phyloP scores from a whole-genome alignment of 495 filamentous ascomycete genomes.

The Penicillium tannophilum region DNA sequence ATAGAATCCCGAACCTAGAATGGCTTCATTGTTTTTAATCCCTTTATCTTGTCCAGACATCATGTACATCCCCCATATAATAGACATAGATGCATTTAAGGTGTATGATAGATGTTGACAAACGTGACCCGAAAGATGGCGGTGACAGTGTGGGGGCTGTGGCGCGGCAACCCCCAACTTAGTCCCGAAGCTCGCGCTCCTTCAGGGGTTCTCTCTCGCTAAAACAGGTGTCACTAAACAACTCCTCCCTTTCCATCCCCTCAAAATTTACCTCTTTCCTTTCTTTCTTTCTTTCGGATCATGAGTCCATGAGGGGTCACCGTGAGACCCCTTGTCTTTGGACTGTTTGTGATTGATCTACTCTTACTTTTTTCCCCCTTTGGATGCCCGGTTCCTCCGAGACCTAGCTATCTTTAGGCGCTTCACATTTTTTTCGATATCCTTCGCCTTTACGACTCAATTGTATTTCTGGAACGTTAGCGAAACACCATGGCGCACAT shows the following conservation, averaged over 20 bases:
- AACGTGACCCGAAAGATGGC: constrained; percentile 18
- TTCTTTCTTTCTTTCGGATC: constrained; percentile 23
- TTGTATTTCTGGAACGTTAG: not conserved
- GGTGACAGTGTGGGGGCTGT: constrained; percentile 40
- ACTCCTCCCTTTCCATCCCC: constrained; percentile 22
- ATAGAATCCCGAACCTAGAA: constrained; percentile 1
- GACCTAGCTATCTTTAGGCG: constrained; percentile 9
- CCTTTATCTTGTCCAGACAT: not conserved
- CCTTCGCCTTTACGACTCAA: not conserved
- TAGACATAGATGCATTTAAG: too few species aligned
- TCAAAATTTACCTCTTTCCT: constrained; percentile 6
- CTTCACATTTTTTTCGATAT: constrained; percentile 10
- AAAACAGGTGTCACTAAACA: constrained; percentile 38
- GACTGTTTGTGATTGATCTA: constrained; percentile 26
- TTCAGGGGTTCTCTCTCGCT: constrained; percentile 49
- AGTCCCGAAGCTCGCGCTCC: constrained; percentile 33
- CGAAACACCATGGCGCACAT: constrained; percentile 75
- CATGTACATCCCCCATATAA: not conserved
- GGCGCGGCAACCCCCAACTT: constrained; percentile 37
- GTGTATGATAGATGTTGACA: not conserved
- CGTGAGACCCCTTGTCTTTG: constrained; percentile 34
- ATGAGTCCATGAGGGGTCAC: constrained; percentile 36
- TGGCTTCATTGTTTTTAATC: not conserved
- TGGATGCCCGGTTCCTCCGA: constrained; percentile 9
- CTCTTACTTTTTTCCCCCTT: constrained; percentile 12